Evolutionary conservation across 2,329 filamentous ascomycete species (phyloP).

Genomic region (Verticillium isaacii): DNA sequence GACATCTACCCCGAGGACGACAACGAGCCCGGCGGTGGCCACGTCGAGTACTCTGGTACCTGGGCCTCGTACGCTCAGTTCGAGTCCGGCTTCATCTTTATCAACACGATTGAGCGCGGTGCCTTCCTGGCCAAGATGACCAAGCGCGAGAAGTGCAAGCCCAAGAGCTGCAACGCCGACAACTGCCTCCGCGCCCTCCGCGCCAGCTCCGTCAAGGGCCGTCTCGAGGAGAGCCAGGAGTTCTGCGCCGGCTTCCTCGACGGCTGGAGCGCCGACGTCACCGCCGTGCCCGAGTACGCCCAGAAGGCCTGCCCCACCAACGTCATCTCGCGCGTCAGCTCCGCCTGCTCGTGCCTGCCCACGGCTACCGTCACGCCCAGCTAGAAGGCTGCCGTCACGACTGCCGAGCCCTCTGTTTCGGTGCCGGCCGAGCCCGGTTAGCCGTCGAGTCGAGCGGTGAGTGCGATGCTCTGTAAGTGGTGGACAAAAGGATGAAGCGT

Average conservation of each 20-base stretch:
- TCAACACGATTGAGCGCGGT: slow-evolving; percentile 49
- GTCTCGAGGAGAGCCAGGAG: slow-evolving; percentile 24
- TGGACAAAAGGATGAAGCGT: background rate
- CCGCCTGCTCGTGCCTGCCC: slow-evolving; percentile 18
- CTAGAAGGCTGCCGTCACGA: too few species aligned
- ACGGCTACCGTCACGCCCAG: background rate
- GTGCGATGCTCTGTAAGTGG: background rate
- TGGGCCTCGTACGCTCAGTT: slow-evolving; percentile 47
- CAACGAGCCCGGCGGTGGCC: slow-evolving; percentile 26
- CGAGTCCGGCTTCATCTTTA: slow-evolving; percentile 41
- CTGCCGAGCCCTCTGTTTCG: too few species aligned
- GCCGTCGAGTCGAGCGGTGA: background rate
- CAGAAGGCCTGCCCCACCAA: slow-evolving; percentile 14
- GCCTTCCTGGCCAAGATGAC: slow-evolving; percentile 39
- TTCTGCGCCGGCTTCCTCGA: slow-evolving; percentile 23
- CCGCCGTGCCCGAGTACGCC: slow-evolving; percentile 14
- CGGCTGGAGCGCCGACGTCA: slow-evolving; percentile 12
- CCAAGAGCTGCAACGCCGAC: slow-evolving; percentile 25
- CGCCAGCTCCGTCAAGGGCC: slow-evolving; percentile 25
- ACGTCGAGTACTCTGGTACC: slow-evolving; percentile 33
- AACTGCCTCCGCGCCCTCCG: slow-evolving; percentile 31
- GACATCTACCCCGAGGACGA: slow-evolving; percentile 49
- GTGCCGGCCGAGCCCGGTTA: too few species aligned
- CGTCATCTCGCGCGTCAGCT: slow-evolving; percentile 15
- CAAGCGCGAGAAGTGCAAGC: slow-evolving; percentile 11